Percentiles rank a stretch among this genome's conserved stretches.
Evolutionary conservation across 345 rosid species (phyloP).

Genomic region (Populus pruinosa): DNA sequence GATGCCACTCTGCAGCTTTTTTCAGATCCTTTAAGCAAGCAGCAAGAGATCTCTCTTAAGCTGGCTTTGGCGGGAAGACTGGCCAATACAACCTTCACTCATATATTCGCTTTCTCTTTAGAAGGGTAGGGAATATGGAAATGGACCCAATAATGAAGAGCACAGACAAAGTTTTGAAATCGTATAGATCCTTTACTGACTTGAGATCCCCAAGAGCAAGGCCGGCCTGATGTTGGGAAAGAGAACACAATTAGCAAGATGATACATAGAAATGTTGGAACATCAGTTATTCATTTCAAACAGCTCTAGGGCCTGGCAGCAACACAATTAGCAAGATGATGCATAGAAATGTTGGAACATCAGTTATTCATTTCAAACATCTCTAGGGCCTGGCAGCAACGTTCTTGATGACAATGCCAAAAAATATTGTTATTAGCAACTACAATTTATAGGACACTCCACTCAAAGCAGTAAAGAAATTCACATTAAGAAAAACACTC

Average conservation of each 20-base stretch:
- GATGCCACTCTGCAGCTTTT: neutral
- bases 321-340: conserved; percentile 1
- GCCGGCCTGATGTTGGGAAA: conserved; percentile 54
- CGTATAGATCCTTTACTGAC: conserved; percentile 77
- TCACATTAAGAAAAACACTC: too few relatives aligned
- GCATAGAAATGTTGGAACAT: neutral
- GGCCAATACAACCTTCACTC: conserved; percentile 37
- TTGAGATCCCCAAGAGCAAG: conserved; percentile 81
- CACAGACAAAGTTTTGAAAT: conserved; percentile 67
- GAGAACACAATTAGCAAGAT: conserved; percentile 4
- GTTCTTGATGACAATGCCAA: neutral
- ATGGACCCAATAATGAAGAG: conserved; percentile 73
- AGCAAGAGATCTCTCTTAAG: conserved; percentile 14
- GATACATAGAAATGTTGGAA: too few relatives aligned
- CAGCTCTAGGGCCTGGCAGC: neutral
- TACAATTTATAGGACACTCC: neutral
- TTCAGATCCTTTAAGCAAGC: conserved; percentile 13
- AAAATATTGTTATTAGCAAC: neutral
- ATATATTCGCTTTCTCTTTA: conserved; percentile 67
- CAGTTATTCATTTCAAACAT: neutral
- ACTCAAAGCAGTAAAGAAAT: too few relatives aligned
- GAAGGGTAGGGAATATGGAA: conserved; percentile 63
- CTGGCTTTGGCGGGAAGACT: conserved; percentile 5
- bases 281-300: neutral
- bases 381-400: neutral